Evolutionary conservation across 768 basidiomycete genomes (phyloP), one percentile per base, ranked within the genome.

Genomic region (Leccinum barrowsii): DNA sequence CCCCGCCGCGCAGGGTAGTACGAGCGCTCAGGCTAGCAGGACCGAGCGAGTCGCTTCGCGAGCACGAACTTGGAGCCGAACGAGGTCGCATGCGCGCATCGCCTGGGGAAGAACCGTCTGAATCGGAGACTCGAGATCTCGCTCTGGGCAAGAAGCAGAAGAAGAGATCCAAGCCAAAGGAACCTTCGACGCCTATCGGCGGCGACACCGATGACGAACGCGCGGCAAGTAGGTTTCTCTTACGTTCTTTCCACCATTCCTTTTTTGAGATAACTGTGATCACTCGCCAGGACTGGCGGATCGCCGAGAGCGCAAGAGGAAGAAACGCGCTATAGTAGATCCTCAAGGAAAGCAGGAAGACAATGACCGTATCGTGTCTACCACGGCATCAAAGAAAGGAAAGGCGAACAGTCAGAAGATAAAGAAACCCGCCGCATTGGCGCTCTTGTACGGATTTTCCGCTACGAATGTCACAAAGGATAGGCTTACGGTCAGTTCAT

Each of bases 221-320:
- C 30, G 66, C 61, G 32, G 72, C 71, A 34, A 74, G 79, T 78
- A 56, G 49, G 79, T 68, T 68, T 40, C 22, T 48, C 52, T 30
- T 44, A 17, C 2, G 40, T n/a, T 24, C 22, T 30, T 12, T 22
- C 28, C 22, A 10, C 12, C 17, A n/a, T 26, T 34, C 47, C 30
- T 5, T 26, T 30, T 52, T 30, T 52, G 49, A 48, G 2, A 44
- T 44, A 11, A 24, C 24, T 24, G 10, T 11, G 4, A 26, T 44
- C 22, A 59, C 32, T 34, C 37, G 54, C 21, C 44, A 92, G 89
- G 89, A 55, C 72, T 89, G 12, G 75, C 78, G 11, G 85, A 86
- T 61, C 81, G 90, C 26, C 81, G 86, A 13, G 82, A 88, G 59
- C 78, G 84, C 48, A 85, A 86, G 68, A 80, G 82, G 54, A 72